Conservation (phyloP, 2,329 filamentous ascomycete species). For the Sporothrix pallida region DNA sequence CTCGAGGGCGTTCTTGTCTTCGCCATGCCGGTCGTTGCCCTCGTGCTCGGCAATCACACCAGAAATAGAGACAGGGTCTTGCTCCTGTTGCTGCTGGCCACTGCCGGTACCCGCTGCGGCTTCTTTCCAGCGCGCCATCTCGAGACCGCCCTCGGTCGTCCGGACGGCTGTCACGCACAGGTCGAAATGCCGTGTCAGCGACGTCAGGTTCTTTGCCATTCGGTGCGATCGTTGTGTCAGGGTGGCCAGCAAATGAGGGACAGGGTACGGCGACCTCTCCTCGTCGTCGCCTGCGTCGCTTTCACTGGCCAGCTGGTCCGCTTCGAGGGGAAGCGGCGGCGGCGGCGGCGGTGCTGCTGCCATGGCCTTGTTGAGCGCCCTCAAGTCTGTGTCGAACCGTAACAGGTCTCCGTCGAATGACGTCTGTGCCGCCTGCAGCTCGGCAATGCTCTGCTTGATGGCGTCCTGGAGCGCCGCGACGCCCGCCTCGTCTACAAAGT, state of each 20-base stretch:
- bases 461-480: constrained; percentile 69
- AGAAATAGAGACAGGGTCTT: constrained; percentile 64
- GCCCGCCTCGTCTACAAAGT: constrained; percentile 76
- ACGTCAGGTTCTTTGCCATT: constrained; percentile 81
- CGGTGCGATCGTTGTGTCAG: constrained; percentile 77
- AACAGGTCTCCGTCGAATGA: constrained; percentile 78
- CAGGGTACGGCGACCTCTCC: constrained; percentile 38
- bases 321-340: constrained; percentile 35
- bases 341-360: constrained; percentile 48
- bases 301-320: not conserved
- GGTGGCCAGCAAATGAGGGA: constrained; percentile 61
- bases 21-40: constrained; percentile 41
- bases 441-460: constrained; percentile 72
- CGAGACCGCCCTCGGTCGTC: constrained; percentile 82
- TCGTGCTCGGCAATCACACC: constrained; percentile 68
- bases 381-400: constrained; percentile 76
- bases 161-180: constrained; percentile 90
- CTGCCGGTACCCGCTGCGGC: constrained; percentile 60
- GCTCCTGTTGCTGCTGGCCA: constrained; percentile 48
- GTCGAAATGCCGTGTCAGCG: constrained; percentile 86
- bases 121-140: constrained; percentile 69
- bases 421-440: constrained; percentile 70
- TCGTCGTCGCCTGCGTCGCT: not conserved
- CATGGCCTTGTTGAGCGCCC: constrained; percentile 65
- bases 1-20: constrained; percentile 63